Evolutionary conservation across 2,329 filamentous ascomycete species (phyloP).

Genomic region (Fusarium concolor): DNA sequence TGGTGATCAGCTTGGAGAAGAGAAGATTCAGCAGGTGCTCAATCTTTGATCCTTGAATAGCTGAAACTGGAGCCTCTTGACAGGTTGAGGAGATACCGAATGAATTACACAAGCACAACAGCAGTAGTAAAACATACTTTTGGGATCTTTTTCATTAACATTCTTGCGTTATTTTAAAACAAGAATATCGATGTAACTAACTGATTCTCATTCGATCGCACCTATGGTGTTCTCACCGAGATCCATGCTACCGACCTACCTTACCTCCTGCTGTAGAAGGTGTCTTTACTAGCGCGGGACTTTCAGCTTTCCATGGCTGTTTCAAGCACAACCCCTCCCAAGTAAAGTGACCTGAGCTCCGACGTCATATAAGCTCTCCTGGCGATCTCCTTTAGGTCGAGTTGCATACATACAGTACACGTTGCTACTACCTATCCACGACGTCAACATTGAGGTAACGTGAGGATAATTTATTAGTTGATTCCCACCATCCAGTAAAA

Average conservation of each 20-base stretch:
- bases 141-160: neutral
- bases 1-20: neutral
- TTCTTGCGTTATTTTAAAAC: neutral
- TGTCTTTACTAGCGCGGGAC: slow-evolving; percentile 2
- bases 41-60: slow-evolving; percentile 26
- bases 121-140: neutral
- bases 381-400: slow-evolving; percentile 13
- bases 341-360: slow-evolving; percentile 2
- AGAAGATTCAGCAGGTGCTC: neutral
- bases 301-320: slow-evolving; percentile 16
- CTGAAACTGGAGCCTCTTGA: slow-evolving; percentile 18
- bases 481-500: neutral
- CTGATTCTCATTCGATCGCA: neutral
- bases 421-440: slow-evolving; percentile 14
- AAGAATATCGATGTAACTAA: neutral
- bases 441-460: slow-evolving; percentile 29
- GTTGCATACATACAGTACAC: neutral
- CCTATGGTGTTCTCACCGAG: slow-evolving; percentile 3
- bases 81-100: slow-evolving; percentile 1
- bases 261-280: neutral
- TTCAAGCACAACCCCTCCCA: too few relatives aligned
- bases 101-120: neutral
- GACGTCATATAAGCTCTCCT: slow-evolving; percentile 37
- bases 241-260: neutral
- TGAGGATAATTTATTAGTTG: slow-evolving; percentile 5